Percentiles rank a stretch among this genome's conserved stretches.
Conservation (phyloP, 768 basidiomycete species). For the Hemileccinum impolitum region DNA sequence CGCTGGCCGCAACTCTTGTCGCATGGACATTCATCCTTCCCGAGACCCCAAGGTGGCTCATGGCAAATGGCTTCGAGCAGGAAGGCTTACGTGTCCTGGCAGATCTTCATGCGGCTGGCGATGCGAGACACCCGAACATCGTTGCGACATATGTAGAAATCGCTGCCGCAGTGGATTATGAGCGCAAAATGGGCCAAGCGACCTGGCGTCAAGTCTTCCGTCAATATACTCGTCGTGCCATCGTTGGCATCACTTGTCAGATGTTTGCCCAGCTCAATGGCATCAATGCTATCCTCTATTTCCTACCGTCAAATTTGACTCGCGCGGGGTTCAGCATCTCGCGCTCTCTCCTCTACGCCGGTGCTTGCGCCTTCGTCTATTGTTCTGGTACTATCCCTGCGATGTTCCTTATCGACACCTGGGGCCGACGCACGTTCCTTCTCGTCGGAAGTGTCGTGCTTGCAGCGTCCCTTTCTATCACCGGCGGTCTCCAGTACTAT, state of each 20-base stretch:
- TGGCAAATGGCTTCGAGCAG: slow-evolving; percentile 48
- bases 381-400: slow-evolving; percentile 50
- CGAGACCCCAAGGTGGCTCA: slow-evolving; percentile 53
- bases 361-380: slow-evolving; percentile 45
- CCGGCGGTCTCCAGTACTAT: slow-evolving; percentile 50
- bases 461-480: slow-evolving; percentile 43
- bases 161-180: slow-evolving; percentile 37
- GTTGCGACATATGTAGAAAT: slow-evolving; percentile 45
- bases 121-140: slow-evolving; percentile 41
- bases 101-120: slow-evolving; percentile 54
- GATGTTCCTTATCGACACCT: slow-evolving; percentile 50
- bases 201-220: slow-evolving; percentile 49
- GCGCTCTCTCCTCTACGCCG: slow-evolving; percentile 44
- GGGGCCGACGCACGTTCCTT: slow-evolving; percentile 51
- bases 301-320: slow-evolving; percentile 50
- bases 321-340: slow-evolving; percentile 46
- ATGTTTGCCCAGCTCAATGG: slow-evolving; percentile 55
- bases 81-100: slow-evolving; percentile 52
- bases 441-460: slow-evolving; percentile 44
- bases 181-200: slow-evolving; percentile 38
- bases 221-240: slow-evolving; percentile 46
- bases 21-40: slow-evolving; percentile 48
- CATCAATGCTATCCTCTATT: slow-evolving; percentile 57
- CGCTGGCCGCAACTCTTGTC: slow-evolving; percentile 45
- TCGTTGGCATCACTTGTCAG: slow-evolving; percentile 54